A percentile compares a stretch with the other conserved stretches of the same genome.
Conservation (phyloP, 768 basidiomycete species). For the Udeniomyces megalosporus region DNA sequence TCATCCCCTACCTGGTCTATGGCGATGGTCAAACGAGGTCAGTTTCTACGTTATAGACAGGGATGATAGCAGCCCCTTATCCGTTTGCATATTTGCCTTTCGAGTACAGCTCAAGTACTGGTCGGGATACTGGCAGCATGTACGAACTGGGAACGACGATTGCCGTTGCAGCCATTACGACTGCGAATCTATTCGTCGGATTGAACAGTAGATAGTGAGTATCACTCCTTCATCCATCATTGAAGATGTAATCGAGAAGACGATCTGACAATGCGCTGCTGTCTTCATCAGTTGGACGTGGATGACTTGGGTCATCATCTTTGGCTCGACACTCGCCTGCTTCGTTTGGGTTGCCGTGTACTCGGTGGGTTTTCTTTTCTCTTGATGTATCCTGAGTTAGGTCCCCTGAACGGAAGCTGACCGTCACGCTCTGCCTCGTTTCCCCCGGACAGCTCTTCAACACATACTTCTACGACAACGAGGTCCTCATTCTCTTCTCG, state of each 20-base stretch:
- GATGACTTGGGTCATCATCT: slow-evolving; percentile 20
- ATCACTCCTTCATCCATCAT: no score
- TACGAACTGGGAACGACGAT: slow-evolving; percentile 86
- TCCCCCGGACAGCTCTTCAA: slow-evolving; percentile 35
- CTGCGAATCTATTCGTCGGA: slow-evolving; percentile 80
- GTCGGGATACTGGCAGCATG: slow-evolving; percentile 58
- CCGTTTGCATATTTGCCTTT: no score
- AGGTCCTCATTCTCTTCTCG: slow-evolving; percentile 56
- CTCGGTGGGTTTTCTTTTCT: slow-evolving; percentile 34
- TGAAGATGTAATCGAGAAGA: no score
- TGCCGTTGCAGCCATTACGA: slow-evolving; percentile 66
- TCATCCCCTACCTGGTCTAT: slow-evolving; percentile 46
- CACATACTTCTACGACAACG: slow-evolving; percentile 53
- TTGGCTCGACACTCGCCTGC: slow-evolving; percentile 30
- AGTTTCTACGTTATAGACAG: neutral
- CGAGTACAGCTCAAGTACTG: slow-evolving; percentile 36
- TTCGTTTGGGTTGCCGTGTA: slow-evolving; percentile 76
- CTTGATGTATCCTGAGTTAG: neutral
- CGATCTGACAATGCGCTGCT: no score
- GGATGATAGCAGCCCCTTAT: neutral
- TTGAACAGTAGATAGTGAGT: slow-evolving; percentile 56
- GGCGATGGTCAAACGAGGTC: slow-evolving; percentile 44
- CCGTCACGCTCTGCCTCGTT: neutral
- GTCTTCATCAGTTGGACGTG: slow-evolving; percentile 37
- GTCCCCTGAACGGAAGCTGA: neutral